Evolutionary conservation across 1,284 basidiomycete species (phyloP), one percentile per base, ranked within the genome.

Genomic region (Boletus sp.): DNA sequence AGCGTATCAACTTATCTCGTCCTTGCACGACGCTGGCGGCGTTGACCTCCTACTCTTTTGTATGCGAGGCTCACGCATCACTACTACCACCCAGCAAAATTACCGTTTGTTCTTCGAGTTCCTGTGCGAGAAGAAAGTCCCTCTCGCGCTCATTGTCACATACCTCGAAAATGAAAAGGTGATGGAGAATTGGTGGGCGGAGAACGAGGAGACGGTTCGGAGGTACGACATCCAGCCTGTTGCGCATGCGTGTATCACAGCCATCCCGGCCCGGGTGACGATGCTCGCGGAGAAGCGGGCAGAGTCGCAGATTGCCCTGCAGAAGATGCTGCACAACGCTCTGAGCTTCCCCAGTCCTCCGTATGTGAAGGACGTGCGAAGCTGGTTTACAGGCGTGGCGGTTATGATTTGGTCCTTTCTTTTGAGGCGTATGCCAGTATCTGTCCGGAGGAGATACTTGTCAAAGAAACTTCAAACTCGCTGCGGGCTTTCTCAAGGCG

Each of bases 11-110:
- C 56, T 61, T 9, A 13, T 49, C 27, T 35, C 10, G 6, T 48
- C 43, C 9, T 23, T 61, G 7, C 44, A 49, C 11, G 16, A 27
- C 2, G 14, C 51, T 2, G 60, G 60, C 14, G 60, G 60, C 8
- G 11, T 61, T 19, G 46, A 60, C 27, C 60, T 62, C 38, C 38
- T 61, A 14, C n/a, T 61, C 3, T 49, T 59, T n/a, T 59, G 58
- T 35, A 23, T 43, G 6, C 44, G 46, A 17, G 58, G 37, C 8
- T 16, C 23, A 10, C 35, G 58, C 1, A 28, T 59, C 25, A 58
- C 53, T 3, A 4, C n/a, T 10, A 57, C 54, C 2, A 48, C 23
- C 30, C 46, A 57, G n/a, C 23, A 19, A 17, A 57, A 59, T 38
- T 59, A 57, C 17, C 46, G 54, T 2, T 25, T 58, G 31, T 58